A percentile compares a stretch with the other conserved stretches of the same genome.
Evolutionary conservation across 805 yeast genomes (phyloP).

Genomic region (Kluyveromyces wickerhamii): DNA sequence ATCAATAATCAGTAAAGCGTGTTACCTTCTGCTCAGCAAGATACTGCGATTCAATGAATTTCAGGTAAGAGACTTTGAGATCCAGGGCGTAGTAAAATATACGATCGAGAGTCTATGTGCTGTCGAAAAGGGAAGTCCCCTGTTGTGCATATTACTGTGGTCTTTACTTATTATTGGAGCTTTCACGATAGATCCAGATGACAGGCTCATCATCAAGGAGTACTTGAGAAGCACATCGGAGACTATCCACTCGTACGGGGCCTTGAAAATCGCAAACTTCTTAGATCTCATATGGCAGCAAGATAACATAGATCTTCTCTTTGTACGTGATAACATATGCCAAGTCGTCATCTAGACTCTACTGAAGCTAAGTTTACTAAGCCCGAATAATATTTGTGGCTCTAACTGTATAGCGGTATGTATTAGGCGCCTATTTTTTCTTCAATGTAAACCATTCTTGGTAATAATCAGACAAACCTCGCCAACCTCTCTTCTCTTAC

Average conservation of each 20-base stretch:
- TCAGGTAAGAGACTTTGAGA: slow-evolving; percentile 11
- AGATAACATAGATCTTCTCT: slow-evolving; percentile 10
- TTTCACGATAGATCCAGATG: slow-evolving; percentile 13
- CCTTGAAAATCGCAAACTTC: slow-evolving; percentile 11
- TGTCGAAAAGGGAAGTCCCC: slow-evolving; percentile 14
- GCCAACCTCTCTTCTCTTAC: too few species aligned
- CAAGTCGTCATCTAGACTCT: slow-evolving; percentile 14
- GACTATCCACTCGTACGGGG: slow-evolving; percentile 16
- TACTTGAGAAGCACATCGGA: slow-evolving; percentile 15
- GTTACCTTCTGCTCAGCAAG: slow-evolving; percentile 14
- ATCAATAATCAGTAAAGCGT: slow-evolving; percentile 16
- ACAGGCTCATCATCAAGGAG: slow-evolving; percentile 12
- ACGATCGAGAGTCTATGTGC: slow-evolving; percentile 12
- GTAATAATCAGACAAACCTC: too few species aligned
- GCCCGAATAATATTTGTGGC: too few species aligned
- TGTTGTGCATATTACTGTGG: slow-evolving; percentile 16
- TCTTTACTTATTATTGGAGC: slow-evolving; percentile 16
- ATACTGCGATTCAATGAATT: slow-evolving; percentile 11
- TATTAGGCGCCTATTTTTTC: too few species aligned
- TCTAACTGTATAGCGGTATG: too few species aligned
- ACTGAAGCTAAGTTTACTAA: too few species aligned
- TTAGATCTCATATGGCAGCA: slow-evolving; percentile 14
- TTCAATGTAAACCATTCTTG: too few species aligned
- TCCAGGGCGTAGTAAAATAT: slow-evolving; percentile 15
- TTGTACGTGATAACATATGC: slow-evolving; percentile 12